Evolutionary conservation across 805 yeast genomes (phyloP), one percentile per base, ranked within the genome.

Genomic region (Lachancea mirantina): DNA sequence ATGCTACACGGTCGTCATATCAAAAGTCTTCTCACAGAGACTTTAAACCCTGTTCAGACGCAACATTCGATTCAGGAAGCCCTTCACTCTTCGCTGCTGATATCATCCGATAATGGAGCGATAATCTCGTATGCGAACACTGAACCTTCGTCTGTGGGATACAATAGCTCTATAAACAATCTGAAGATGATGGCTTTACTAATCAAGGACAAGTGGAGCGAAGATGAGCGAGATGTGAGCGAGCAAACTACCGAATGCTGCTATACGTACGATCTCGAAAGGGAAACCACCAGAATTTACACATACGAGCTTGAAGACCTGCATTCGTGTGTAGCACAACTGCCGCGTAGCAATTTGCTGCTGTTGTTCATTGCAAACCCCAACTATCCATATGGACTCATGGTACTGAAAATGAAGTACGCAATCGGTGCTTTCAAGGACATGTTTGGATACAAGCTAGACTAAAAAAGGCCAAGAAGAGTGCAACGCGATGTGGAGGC

Each of bases 181-280:
- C 32, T 56, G 15, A 54, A 50, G 34, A 52, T 56, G 55, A 54
- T 56, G 59, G 43, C 52, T 20, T 27, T 56, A 10, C 39, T 56
- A 14, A 44, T 49, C 9, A 52, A 50, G 29, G 61, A 56, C 35
- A 56, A 52, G 36, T 56, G 61, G 61, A 32, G 36, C 4, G 58
- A 52, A 21, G 59, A 56, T 33, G 52, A 55, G 30, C 27, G 10
- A 24, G 40, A 41, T 13, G 19, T 23, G 5, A 21, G 39, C 6
- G 33, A 39, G 10, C 45, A 39, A 24, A 28, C 35, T 8, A 29
- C 46, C 6, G 21, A 37, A 2, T 40, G 43, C 30, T 42, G 47
- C 29, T 46, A 46, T 26, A 26, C 26, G 5, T 41, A 40, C 30
- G 23, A 28, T 15, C 23, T 33, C 5, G 34, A 31, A 13, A 11